These are phyloP conservation scores for Eucommia ulmoides DNA, from an alignment of 257 asterid species.

Conservation along the genomic window DNA sequence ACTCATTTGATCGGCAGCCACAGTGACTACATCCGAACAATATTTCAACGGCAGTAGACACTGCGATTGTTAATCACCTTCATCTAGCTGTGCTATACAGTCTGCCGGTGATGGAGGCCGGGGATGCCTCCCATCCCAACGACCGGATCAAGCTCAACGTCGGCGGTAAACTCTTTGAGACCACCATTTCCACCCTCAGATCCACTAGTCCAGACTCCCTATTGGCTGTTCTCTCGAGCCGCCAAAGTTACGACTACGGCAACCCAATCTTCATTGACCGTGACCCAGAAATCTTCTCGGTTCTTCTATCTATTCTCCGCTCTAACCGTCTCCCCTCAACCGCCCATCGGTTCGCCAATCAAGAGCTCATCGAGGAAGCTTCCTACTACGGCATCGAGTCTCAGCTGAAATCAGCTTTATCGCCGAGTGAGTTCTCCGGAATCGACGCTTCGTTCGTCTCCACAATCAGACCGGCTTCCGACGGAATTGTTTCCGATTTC, in stretches of 20 bases:
- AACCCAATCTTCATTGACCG: conserved; percentile 80
- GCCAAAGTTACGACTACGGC: conserved; percentile 19
- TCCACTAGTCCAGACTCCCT: conserved; percentile 87
- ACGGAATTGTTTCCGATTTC: conserved; percentile 64
- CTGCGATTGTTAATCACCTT: no score
- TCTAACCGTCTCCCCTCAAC: conserved; percentile 83
- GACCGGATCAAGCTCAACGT: conserved; percentile 89
- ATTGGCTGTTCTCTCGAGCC: conserved; percentile 51
- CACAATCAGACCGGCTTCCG: conserved; percentile 50
- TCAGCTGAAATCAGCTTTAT: conserved; percentile 56
- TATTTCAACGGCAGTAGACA: no score
- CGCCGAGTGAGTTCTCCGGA: conserved; percentile 56
- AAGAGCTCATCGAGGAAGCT: conserved; percentile 81
- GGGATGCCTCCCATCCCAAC: conserved; percentile 10
- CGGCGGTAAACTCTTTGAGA: conserved; percentile 89
- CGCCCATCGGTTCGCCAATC: conserved; percentile 63
- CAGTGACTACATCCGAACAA: no score
- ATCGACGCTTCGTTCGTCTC: conserved; percentile 45
- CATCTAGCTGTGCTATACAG: no score
- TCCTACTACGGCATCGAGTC: conserved; percentile 75
- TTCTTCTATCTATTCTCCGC: conserved; percentile 81
- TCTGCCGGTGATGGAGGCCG: conserved; percentile 36
- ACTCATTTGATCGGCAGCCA: no score
- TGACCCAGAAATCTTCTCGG: conserved; percentile 83
- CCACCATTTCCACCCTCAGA: conserved; percentile 69